phyloP scores from a whole-genome alignment of 352 stramenopile genomes.

The Pythium phragmitis region DNA sequence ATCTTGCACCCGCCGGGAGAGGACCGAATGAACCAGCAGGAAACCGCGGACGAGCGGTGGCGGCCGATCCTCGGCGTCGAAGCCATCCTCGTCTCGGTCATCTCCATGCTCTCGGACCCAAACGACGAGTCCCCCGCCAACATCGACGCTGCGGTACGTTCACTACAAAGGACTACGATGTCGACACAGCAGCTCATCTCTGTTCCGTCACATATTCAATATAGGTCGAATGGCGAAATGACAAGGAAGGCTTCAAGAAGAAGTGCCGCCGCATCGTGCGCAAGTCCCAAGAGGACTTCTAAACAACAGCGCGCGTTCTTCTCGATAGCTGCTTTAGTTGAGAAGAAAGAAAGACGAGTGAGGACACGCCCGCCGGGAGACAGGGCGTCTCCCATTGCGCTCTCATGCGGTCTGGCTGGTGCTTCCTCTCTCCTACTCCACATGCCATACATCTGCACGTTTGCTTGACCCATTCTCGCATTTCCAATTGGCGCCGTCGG shows the following conservation, averaged over 20 bases:
- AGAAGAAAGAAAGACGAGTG: too few relatives aligned
- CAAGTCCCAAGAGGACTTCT: conserved; percentile 93
- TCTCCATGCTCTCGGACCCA: conserved; percentile 99
- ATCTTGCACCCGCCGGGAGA: conserved; percentile 99
- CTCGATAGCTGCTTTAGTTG: not conserved
- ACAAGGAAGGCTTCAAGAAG: conserved; percentile 94
- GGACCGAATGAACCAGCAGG: conserved; percentile 97
- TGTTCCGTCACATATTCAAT: not conserved
- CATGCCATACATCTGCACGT: not conserved
- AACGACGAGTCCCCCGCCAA: conserved; percentile 99
- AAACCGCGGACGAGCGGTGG: conserved; percentile 98
- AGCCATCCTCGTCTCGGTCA: conserved; percentile 94
- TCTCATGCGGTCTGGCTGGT: not conserved
- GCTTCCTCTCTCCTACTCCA: not conserved
- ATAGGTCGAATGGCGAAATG: conserved; percentile 89
- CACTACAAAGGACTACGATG: not conserved
- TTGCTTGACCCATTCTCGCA: not conserved
- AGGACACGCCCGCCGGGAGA: too few relatives aligned
- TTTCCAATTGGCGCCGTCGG: not conserved
- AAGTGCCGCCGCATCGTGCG: conserved; percentile 88
- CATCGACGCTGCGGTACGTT: conserved; percentile 97
- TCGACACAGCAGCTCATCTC: not conserved
- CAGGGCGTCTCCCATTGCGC: not conserved
- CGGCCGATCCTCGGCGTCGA: conserved; percentile 97
- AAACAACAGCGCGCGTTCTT: conserved; percentile 20